Evolutionary conservation across 164 flowering plant species (phyloP).

Genomic region (Hamamelis virginiana): DNA sequence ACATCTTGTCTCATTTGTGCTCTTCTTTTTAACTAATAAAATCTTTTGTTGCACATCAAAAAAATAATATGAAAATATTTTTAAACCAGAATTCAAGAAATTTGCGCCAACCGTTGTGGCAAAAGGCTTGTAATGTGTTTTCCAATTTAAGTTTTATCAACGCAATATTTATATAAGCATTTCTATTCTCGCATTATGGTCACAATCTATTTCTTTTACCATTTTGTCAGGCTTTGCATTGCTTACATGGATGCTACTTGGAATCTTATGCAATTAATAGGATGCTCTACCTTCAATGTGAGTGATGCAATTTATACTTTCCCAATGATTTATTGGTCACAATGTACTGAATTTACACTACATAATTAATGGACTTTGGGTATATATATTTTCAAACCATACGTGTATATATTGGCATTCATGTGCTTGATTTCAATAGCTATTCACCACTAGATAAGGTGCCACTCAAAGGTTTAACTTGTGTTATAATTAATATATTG

Average conservation of each 20-base stretch:
- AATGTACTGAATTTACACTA: neutral
- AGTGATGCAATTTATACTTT: conserved; percentile 30
- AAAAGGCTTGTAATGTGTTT: no score
- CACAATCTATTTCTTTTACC: neutral
- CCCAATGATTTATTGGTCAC: neutral
- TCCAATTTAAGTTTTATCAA: neutral
- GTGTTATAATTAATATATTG: neutral
- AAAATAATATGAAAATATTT: no score
- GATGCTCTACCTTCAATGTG: conserved; percentile 52
- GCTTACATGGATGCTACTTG: conserved; percentile 61
- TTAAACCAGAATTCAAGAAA: no score
- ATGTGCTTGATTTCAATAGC: no score
- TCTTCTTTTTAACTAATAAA: no score
- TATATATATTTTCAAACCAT: neutral
- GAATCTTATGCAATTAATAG: conserved; percentile 56
- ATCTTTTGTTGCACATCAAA: no score
- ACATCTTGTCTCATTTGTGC: no score
- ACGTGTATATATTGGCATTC: neutral
- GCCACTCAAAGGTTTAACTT: neutral
- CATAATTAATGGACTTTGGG: neutral
- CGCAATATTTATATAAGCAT: neutral
- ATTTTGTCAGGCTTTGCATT: conserved; percentile 54
- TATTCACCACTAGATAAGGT: neutral
- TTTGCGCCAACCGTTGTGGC: no score
- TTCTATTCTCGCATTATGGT: neutral